These are phyloP conservation scores for Clarireedia monteithiana DNA, from an alignment of 2,329 filamentous ascomycete genomes.

Conservation along the genomic window DNA sequence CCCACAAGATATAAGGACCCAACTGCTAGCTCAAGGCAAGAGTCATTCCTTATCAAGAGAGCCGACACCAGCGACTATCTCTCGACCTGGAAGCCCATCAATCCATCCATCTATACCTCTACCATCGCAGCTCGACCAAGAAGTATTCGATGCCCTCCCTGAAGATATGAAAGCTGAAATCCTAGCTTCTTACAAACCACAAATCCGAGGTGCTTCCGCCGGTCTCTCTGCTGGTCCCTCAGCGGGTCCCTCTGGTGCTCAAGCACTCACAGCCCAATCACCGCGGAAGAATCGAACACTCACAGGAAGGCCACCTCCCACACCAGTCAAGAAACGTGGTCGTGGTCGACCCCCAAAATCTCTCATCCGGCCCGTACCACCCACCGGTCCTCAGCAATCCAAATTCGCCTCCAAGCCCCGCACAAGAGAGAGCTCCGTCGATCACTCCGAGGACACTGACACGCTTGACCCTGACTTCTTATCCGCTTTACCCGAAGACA, in stretches of 20 bases:
- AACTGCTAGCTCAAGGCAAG: constrained; percentile 54
- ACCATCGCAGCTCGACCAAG: constrained; percentile 75
- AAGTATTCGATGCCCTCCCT: constrained; percentile 75
- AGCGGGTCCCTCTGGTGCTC: constrained; percentile 20
- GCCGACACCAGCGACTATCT: constrained; percentile 29
- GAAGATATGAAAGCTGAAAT: constrained; percentile 81
- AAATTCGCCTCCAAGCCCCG: background rate
- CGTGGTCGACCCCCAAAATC: constrained; percentile 34
- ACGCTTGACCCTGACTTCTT: constrained; percentile 55
- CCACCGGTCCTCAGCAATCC: constrained; percentile 4
- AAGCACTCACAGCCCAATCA: constrained; percentile 35
- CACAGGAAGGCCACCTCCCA: constrained; percentile 17
- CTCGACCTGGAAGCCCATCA: constrained; percentile 20
- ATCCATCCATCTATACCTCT: background rate
- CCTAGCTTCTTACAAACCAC: constrained; percentile 56
- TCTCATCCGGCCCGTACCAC: background rate
- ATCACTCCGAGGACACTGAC: constrained; percentile 59
- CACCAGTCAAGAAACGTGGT: constrained; percentile 59
- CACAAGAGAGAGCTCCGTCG: constrained; percentile 42
- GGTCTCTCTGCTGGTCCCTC: constrained; percentile 6
- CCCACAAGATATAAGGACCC: constrained; percentile 73
- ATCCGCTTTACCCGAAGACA: constrained; percentile 72
- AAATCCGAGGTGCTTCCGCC: constrained; percentile 3
- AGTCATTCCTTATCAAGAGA: constrained; percentile 20
- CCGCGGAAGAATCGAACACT: constrained; percentile 46